Evolutionary conservation across 1,139 yeast genomes (phyloP).

Genomic region (Saccharomycopsis hybrid): DNA sequence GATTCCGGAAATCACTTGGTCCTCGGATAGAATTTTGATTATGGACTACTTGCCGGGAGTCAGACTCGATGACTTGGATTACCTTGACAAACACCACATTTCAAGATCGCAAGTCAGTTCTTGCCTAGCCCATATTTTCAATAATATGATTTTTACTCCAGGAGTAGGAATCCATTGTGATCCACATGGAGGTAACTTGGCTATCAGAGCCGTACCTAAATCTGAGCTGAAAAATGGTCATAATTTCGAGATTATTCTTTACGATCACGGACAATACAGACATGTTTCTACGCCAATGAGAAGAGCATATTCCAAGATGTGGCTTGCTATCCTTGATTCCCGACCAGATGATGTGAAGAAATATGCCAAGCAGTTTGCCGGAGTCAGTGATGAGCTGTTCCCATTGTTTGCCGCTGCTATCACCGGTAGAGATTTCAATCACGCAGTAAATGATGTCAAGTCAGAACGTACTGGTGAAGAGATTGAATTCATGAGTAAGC

Average conservation of each 20-base stretch:
- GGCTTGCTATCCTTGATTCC: conserved; percentile 81
- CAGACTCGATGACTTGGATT: conserved; percentile 70
- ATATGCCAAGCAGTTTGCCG: conserved; percentile 75
- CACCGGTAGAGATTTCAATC: conserved; percentile 76
- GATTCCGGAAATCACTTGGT: conserved; percentile 65
- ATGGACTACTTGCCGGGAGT: conserved; percentile 88
- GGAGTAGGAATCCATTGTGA: conserved; percentile 92
- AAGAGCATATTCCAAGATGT: conserved; percentile 80
- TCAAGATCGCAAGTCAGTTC: conserved; percentile 73
- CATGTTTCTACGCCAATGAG: conserved; percentile 74
- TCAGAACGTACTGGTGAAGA: conserved; percentile 51
- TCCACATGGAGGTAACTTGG: conserved; percentile 96
- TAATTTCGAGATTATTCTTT: conserved; percentile 85
- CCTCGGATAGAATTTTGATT: conserved; percentile 64
- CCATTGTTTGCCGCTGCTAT: conserved; percentile 87
- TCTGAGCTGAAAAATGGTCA: conserved; percentile 40
- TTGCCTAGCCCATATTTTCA: conserved; percentile 85
- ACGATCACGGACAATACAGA: conserved; percentile 93
- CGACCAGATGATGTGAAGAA: conserved; percentile 58
- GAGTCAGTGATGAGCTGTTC: conserved; percentile 73
- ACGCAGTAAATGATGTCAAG: conserved; percentile 61
- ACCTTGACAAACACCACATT: conserved; percentile 55
- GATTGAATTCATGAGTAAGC: conserved; percentile 56
- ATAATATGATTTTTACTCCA: conserved; percentile 92
- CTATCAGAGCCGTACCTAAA: conserved; percentile 48